Evolutionary conservation across 208 protist genomes (phyloP).

Genomic region (Leishmania aethiopica): DNA sequence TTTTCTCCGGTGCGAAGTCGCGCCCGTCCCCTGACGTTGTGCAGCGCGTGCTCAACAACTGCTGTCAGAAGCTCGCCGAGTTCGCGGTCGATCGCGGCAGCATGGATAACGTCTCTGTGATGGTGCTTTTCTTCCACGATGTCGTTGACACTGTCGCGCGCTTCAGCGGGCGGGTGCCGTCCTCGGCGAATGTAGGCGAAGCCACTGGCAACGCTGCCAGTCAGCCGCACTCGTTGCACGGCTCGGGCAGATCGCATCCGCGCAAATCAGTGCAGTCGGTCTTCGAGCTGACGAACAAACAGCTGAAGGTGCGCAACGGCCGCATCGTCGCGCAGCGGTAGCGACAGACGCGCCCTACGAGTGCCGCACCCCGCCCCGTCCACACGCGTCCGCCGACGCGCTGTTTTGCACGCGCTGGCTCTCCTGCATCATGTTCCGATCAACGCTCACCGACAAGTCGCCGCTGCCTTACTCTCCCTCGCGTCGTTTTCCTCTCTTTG

Average conservation of each 20-base stretch:
- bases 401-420: background rate
- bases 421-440: background rate
- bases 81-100: constrained; percentile 81
- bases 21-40: constrained; percentile 51
- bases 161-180: constrained; percentile 31
- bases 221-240: background rate
- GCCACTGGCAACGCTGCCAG: background rate
- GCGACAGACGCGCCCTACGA: background rate
- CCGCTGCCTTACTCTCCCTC: background rate
- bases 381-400: background rate
- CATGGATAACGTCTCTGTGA: constrained; percentile 83
- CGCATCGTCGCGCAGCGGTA: constrained; percentile 27
- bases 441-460: background rate
- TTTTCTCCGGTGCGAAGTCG: constrained; percentile 37
- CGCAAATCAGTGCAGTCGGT: constrained; percentile 12
- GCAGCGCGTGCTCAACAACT: constrained; percentile 66
- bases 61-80: constrained; percentile 80
- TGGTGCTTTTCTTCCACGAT: constrained; percentile 84
- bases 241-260: background rate
- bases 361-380: background rate
- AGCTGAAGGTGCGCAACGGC: constrained; percentile 33
- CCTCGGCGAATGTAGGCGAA: background rate
- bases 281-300: constrained; percentile 30
- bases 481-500: background rate
- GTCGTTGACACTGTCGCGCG: constrained; percentile 65